Evolutionary conservation across 2,329 filamentous ascomycete genomes (phyloP), one percentile per base, ranked within the genome.

Genomic region (Phyllosticta citriasiana): DNA sequence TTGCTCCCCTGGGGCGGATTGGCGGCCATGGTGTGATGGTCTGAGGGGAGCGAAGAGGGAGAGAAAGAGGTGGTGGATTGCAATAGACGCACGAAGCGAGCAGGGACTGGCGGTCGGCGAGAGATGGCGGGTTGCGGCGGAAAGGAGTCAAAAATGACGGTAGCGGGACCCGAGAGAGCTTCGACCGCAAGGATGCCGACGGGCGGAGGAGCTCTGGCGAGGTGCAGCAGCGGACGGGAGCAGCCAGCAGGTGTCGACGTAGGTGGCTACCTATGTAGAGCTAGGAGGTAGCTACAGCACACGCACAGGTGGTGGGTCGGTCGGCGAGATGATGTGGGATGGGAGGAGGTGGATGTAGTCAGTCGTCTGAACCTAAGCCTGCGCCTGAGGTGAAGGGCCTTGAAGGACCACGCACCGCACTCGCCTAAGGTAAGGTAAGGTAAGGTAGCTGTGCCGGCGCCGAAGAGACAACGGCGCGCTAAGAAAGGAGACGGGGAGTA

Each of bases 1-100:
- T 73, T 73, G 30, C 70, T 70, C 4, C 68, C 66, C 62, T 71
- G 71, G 16, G 71, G 71, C 61, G 63, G 66, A n/a, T 69, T 66
- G 54, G 67, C 68, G 3, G 66, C 68, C 67, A 70, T 66, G 33
- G 69, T 61, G 40, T 14, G 25, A 54, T 52, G 30, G 35, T 16
- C 40, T 53, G 35, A 33, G 60, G 55, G 30, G 47, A 25, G 50
- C 51, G 62, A 40, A 54, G 53, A 25, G 57, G 50, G 33, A 50
- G 50, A 61, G 51, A 47, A 52, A 27, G 27, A 56, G 47, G 57
- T 33, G 55, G 59, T 62, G 59, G 55, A 59, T 30, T 35, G 24
- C 33, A 63, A 57, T 59, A 24, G 53, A 53, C 33, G 54, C 33
- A 54, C 52, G 57, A 59, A 50, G 47, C 52, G 59, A 57, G 59